Base-by-base conservation (phyloP, 495 filamentous ascomycete species). In the Choiromyces venosus region DNA sequence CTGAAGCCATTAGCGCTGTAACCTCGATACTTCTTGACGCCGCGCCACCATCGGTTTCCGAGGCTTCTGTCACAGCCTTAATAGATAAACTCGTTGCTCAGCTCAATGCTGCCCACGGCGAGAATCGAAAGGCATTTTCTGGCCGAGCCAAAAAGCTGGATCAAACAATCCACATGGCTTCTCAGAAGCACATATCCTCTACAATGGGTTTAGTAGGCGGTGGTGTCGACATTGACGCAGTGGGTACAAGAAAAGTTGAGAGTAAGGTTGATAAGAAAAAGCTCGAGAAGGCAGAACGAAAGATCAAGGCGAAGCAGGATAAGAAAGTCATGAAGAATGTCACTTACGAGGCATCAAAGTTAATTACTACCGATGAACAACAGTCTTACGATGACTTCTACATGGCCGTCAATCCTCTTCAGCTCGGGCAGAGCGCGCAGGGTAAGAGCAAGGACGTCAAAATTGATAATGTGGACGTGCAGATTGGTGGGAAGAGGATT, bases 321-420 rank as follows among this genome's bases (percentile, higher is more conserved):
- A 95, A 94, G 86, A 99, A 99, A 85, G 87, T 89, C 52, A 96
- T 96, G 89, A 98, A 97, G 87, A 97, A 90, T 66, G 95, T 99
- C 71, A 91, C 95, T 82, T 99, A 99, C 81, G 96, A 99, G 83
- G 92, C 96, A 25, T 99, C 95, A 7, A 89, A 90, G 75, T 86
- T 99, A 74, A 86, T 99, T 77, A 88, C 92, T 82, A 86, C 92
- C 5, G 89, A 92, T 75, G 88, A 92, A 75, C 85, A 93, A n/a
- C 90, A 97, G 87, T 92, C 92, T 5, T 99, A 99, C 82, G 95
- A 99, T 82, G 96, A 99, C 81, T 98, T 99, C 85, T 99, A 93
- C 86, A 98, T 99, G 95, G 89, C 91, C 56, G 95, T 99, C 85
- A 99, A 99, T 82, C 95, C 95, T 56, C 86, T 99, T 61, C 95